Percentiles rank a stretch among this genome's conserved stretches.
Conservation (phyloP, 2,329 filamentous ascomycete genomes). For the Hortaea sp. region DNA sequence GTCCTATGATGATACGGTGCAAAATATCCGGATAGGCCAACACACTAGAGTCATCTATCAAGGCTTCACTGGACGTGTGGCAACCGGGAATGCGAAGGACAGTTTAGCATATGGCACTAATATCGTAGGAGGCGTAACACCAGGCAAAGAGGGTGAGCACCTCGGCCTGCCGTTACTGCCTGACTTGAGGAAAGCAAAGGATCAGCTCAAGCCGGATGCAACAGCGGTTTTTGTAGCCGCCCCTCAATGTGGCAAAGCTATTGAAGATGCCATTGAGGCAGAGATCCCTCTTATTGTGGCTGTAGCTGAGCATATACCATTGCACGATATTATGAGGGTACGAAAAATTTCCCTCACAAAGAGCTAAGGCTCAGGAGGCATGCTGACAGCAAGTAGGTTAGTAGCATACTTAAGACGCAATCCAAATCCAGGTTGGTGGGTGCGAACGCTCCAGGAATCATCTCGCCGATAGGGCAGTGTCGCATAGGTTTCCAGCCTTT, state of each 20-base stretch:
- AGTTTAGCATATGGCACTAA: conserved; percentile 70
- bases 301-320: conserved; percentile 69
- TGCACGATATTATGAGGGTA: conserved; percentile 67
- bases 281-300: conserved; percentile 69
- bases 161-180: conserved; percentile 63
- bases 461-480: conserved; percentile 61
- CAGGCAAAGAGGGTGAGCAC: conserved; percentile 60
- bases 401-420: conserved; percentile 58
- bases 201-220: conserved; percentile 62
- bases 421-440: conserved; percentile 63
- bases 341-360: neutral
- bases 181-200: conserved; percentile 57
- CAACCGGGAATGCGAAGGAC: conserved; percentile 66
- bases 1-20: conserved; percentile 52
- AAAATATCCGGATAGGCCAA: conserved; percentile 55
- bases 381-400: too few relatives aligned
- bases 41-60: conserved; percentile 61
- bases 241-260: conserved; percentile 60
- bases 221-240: conserved; percentile 73
- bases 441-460: conserved; percentile 73
- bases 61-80: conserved; percentile 58
- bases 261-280: conserved; percentile 70
- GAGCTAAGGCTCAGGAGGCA: neutral
- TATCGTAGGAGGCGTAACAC: conserved; percentile 68
- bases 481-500: conserved; percentile 69